Percentiles rank a stretch among this genome's conserved stretches.
Conservation (phyloP, 345 rosid species). For the Iberis pinnata region DNA sequence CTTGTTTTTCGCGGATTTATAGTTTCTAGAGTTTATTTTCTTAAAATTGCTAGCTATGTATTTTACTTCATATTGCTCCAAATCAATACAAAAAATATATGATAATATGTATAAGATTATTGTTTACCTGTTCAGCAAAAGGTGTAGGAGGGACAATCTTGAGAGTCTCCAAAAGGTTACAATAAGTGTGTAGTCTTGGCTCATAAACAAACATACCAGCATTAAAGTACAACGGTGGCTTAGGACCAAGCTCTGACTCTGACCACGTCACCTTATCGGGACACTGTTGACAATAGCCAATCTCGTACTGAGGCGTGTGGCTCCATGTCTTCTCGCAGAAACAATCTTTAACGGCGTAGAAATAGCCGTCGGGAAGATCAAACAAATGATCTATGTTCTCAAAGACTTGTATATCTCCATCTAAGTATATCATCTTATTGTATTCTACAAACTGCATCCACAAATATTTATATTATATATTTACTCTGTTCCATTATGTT, state of each 20-base stretch:
- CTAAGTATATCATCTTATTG: conserved; percentile 62
- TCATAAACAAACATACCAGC: conserved; percentile 72
- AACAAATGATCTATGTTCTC: conserved; percentile 68
- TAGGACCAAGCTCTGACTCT: conserved; percentile 40
- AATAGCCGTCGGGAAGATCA: conserved; percentile 47
- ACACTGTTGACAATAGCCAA: conserved; percentile 77
- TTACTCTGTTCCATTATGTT: too few relatives aligned
- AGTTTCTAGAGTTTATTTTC: too few relatives aligned
- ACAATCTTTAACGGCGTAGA: conserved; percentile 67
- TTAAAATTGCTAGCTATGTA: too few relatives aligned
- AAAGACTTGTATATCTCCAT: conserved; percentile 71
- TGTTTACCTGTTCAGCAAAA: conserved; percentile 82
- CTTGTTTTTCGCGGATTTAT: too few relatives aligned
- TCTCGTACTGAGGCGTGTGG: conserved; percentile 47
- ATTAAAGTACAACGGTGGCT: conserved; percentile 65
- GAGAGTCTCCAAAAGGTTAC: conserved; percentile 39
- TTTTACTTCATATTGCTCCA: too few relatives aligned
- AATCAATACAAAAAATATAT: too few relatives aligned
- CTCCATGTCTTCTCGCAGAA: conserved; percentile 78
- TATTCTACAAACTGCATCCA: conserved; percentile 57
- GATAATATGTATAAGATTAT: too few relatives aligned
- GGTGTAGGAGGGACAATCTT: conserved; percentile 43
- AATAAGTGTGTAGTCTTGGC: conserved; percentile 40
- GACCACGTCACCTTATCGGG: conserved; percentile 60
- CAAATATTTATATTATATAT: background rate